phyloP scores from a whole-genome alignment of 805 yeast species.

The Myxozyma melibiosi region DNA sequence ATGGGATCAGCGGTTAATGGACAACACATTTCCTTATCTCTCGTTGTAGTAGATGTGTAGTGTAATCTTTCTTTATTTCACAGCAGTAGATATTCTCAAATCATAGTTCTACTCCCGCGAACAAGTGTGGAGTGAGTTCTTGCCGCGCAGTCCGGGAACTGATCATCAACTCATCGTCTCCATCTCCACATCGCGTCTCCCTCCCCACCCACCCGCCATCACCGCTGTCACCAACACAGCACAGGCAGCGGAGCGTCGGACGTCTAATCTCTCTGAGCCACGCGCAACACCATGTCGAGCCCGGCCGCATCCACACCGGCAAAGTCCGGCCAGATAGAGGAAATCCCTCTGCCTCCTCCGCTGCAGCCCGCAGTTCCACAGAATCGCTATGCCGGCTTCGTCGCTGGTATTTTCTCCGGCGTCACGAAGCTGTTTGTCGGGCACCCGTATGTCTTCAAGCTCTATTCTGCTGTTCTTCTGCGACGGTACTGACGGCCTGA shows the following conservation, averaged over 20 bases:
- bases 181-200: too few species aligned
- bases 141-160: too few species aligned
- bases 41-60: neutral
- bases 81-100: too few species aligned
- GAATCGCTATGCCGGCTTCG: slow-evolving; percentile 56
- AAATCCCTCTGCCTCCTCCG: slow-evolving; percentile 27
- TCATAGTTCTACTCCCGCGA: too few species aligned
- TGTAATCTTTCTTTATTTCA: too few species aligned
- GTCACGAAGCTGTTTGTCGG: slow-evolving; percentile 87
- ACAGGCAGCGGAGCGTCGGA: too few species aligned
- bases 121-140: too few species aligned
- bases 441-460: slow-evolving; percentile 67
- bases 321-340: slow-evolving; percentile 1
- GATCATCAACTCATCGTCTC: too few species aligned
- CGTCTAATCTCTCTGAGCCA: neutral
- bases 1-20: slow-evolving; percentile 6
- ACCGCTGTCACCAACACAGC: neutral
- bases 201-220: neutral
- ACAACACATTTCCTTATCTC: neutral
- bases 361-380: slow-evolving; percentile 26
- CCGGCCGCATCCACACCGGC: neutral
- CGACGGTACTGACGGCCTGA: neutral
- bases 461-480: too few species aligned
- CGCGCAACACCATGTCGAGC: neutral
- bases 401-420: slow-evolving; percentile 88